Evolutionary conservation across 1,284 basidiomycete species (phyloP).

Genomic region (Tilletia setariae): DNA sequence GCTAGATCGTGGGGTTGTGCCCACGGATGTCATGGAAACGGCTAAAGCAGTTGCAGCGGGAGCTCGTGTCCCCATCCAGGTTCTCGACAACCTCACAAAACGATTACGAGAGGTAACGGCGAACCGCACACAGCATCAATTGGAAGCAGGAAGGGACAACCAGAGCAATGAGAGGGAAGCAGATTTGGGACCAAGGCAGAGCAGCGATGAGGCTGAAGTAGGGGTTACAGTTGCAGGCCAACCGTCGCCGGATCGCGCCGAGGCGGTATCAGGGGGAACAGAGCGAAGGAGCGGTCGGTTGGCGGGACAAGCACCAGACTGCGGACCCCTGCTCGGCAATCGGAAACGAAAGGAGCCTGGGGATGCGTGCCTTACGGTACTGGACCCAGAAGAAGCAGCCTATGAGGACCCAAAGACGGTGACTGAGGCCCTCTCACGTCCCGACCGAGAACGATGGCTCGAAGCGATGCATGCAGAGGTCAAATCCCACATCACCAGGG

Average conservation of each 20-base stretch:
- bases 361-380: neutral
- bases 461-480: neutral
- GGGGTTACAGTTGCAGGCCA: neutral
- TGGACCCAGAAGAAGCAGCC: neutral
- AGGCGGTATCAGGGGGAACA: neutral
- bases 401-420: neutral
- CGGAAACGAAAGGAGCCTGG: slow-evolving; percentile 3
- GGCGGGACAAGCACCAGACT: neutral
- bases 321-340: neutral
- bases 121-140: too few species aligned
- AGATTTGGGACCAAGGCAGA: neutral
- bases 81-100: too few species aligned
- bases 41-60: too few species aligned
- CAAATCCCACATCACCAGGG: neutral
- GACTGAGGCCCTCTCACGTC: neutral
- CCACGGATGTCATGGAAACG: too few species aligned
- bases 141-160: neutral
- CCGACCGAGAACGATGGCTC: neutral
- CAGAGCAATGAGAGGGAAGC: neutral
- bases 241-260: neutral
- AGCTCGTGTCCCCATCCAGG: too few species aligned
- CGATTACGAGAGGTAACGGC: too few species aligned
- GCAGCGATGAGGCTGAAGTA: neutral
- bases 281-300: neutral
- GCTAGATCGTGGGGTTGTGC: too few species aligned